phyloP scores from a whole-genome alignment of 768 basidiomycete species.

The Chalciporus sphaerocephalus region DNA sequence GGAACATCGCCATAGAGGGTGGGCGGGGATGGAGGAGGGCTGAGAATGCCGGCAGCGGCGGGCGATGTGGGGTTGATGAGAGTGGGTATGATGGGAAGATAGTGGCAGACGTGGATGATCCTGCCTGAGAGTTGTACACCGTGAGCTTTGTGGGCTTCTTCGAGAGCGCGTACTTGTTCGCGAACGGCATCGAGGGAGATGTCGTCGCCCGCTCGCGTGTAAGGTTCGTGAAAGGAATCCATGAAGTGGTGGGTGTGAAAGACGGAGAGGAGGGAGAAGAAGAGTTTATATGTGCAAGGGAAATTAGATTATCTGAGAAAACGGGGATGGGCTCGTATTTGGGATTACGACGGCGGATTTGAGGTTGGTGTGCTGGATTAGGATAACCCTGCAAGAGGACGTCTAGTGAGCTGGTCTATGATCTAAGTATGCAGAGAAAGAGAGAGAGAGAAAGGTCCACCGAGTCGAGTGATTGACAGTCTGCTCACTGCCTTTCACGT shows the following conservation, averaged over 20 bases:
- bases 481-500: neutral
- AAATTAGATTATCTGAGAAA: conserved; percentile 27
- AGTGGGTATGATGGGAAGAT: conserved; percentile 74
- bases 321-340: conserved; percentile 20
- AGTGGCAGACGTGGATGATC: conserved; percentile 89
- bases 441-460: neutral
- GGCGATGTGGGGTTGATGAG: conserved; percentile 40
- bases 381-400: conserved; percentile 13
- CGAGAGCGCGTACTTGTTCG: conserved; percentile 64
- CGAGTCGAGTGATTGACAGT: neutral
- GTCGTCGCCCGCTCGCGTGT: conserved; percentile 59
- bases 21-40: conserved; percentile 79
- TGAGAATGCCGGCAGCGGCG: conserved; percentile 46
- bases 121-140: conserved; percentile 78
- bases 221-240: conserved; percentile 74
- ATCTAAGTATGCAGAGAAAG: neutral
- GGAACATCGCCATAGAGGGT: conserved; percentile 47
- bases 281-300: conserved; percentile 18
- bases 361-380: conserved; percentile 22
- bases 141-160: conserved; percentile 63
- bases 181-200: conserved; percentile 71
- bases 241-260: conserved; percentile 32
- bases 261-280: neutral
- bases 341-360: conserved; percentile 20
- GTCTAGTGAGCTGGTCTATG: neutral